phyloP scores from a whole-genome alignment of 768 basidiomycete genomes.

The Leucosporidium creatinivorum region DNA sequence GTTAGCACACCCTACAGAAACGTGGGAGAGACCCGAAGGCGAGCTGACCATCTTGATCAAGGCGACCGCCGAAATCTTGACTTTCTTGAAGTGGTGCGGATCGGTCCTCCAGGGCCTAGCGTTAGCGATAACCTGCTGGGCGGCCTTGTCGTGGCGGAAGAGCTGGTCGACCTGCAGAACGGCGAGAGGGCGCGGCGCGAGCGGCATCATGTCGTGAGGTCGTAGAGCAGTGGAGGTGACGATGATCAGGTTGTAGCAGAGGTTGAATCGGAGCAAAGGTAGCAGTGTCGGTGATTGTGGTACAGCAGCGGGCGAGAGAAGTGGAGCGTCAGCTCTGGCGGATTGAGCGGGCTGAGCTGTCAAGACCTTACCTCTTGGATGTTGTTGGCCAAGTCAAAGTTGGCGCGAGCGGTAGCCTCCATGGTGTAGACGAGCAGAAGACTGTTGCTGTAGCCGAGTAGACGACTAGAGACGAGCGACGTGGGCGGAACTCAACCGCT shows the following conservation, averaged over 20 bases:
- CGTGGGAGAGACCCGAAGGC: conserved; percentile 42
- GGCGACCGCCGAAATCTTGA: conserved; percentile 49
- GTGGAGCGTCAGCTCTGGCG: background rate
- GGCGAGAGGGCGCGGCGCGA: no score
- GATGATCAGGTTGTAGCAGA: no score
- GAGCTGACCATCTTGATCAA: conserved; percentile 53
- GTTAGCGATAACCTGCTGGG: conserved; percentile 45
- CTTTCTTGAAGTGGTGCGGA: conserved; percentile 48
- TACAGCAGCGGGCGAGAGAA: conserved; percentile 39
- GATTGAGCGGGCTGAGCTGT: background rate
- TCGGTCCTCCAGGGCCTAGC: conserved; percentile 85
- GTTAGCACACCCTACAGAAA: background rate
- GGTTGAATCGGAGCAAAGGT: no score
- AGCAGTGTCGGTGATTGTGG: no score
- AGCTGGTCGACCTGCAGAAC: conserved; percentile 28
- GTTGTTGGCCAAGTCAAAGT: background rate
- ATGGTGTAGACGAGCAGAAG: no score
- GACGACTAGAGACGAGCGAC: no score
- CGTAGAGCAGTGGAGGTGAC: no score
- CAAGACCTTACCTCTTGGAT: no score
- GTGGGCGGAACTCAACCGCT: no score
- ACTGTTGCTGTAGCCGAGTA: no score
- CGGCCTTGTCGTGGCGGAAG: conserved; percentile 40
- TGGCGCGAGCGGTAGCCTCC: background rate
- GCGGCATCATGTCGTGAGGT: no score